phyloP scores from a whole-genome alignment of 2,329 filamentous ascomycete genomes.

The Cladorrhinum sp. region DNA sequence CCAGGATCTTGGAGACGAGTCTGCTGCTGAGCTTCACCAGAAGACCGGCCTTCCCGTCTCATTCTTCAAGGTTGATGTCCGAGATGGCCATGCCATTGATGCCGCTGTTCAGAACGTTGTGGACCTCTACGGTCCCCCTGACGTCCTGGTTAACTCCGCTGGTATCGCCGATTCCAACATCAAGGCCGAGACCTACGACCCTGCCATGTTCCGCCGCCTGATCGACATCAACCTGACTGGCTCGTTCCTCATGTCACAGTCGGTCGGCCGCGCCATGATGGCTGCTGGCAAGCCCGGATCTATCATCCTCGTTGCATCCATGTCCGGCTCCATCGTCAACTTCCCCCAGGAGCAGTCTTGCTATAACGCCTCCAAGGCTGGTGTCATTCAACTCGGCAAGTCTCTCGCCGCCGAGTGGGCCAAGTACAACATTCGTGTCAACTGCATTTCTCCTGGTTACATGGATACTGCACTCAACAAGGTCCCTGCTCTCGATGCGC shows the following conservation, averaged over 20 bases:
- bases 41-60: slow-evolving; percentile 70
- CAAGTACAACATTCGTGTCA: slow-evolving; percentile 75
- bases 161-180: slow-evolving; percentile 83
- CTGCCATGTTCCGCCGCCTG: slow-evolving; percentile 71
- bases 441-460: slow-evolving; percentile 81
- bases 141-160: slow-evolving; percentile 76
- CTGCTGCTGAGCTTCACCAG: slow-evolving; percentile 66
- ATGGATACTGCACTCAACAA: slow-evolving; percentile 83
- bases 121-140: slow-evolving; percentile 63
- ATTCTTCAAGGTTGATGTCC: slow-evolving; percentile 78
- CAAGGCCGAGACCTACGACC: slow-evolving; percentile 74
- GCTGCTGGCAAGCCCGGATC: slow-evolving; percentile 65
- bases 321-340: slow-evolving; percentile 83
- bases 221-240: slow-evolving; percentile 82
- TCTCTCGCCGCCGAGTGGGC: slow-evolving; percentile 83
- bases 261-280: slow-evolving; percentile 72
- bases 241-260: slow-evolving; percentile 72
- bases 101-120: slow-evolving; percentile 65
- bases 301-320: slow-evolving; percentile 74
- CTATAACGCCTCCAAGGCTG: slow-evolving; percentile 83
- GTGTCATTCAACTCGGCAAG: slow-evolving; percentile 73
- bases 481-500: slow-evolving; percentile 71
- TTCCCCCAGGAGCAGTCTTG: slow-evolving; percentile 79
- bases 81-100: slow-evolving; percentile 66
- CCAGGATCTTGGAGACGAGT: slow-evolving; percentile 68